Evolutionary conservation across 441 rosid species (phyloP).

Genomic region (Jatropha podagrica): DNA sequence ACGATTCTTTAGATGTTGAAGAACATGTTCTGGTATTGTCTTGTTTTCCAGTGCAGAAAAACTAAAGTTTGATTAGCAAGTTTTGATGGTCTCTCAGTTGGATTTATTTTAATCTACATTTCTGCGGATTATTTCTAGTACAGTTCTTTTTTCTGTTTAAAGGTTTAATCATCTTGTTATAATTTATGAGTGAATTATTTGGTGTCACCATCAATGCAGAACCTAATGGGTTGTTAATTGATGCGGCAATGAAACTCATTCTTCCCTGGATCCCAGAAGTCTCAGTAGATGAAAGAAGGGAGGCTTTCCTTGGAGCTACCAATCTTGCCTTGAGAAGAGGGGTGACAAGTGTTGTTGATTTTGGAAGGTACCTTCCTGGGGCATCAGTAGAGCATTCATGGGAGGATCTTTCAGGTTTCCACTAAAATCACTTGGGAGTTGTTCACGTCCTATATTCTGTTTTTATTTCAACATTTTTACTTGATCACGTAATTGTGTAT

Average conservation of each 20-base stretch:
- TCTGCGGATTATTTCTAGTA: not conserved
- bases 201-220: slow-evolving; percentile 43
- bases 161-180: not conserved
- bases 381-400: slow-evolving; percentile 59
- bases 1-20: not conserved
- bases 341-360: slow-evolving; percentile 80
- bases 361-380: slow-evolving; percentile 88
- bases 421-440: slow-evolving; percentile 10
- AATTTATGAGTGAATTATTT: slow-evolving; percentile 1
- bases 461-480: slow-evolving; percentile 4
- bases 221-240: slow-evolving; percentile 79
- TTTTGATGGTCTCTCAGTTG: not conserved
- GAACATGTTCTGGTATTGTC: not conserved
- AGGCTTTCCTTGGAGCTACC: slow-evolving; percentile 77
- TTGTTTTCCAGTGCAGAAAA: not conserved
- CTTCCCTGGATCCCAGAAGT: slow-evolving; percentile 54
- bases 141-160: not conserved
- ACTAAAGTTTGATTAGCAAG: not conserved
- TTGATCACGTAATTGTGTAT: not conserved
- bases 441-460: not conserved
- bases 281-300: slow-evolving; percentile 74
- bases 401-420: slow-evolving; percentile 84
- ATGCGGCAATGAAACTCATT: slow-evolving; percentile 83
- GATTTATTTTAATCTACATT: not conserved
- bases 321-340: slow-evolving; percentile 74